Evolutionary conservation across 1,139 yeast species (phyloP), one percentile per base, ranked within the genome.

Genomic region (Candida sp.): DNA sequence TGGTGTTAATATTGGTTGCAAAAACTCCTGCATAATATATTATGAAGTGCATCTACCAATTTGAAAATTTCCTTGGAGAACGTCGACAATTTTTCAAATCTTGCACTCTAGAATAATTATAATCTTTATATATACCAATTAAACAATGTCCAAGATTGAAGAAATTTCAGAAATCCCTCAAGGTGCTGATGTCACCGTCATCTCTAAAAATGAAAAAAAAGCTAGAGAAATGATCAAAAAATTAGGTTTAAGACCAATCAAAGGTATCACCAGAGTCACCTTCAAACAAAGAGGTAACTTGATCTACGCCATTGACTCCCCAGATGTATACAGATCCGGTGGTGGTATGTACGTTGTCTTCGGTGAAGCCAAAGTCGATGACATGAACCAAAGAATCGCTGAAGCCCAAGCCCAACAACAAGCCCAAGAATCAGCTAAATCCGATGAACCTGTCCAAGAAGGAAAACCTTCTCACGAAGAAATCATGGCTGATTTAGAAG

Each of bases 321-420:
- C 99, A 68, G 98, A 91, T 59, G 99, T 93, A 49, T 93, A 79
- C 95, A 88, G 81, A 75, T 84, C 96, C 53, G 79, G 86, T 58
- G 95, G 96, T 63, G 97, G 97, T 67, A 84, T 96, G 60, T 93
- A 87, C 77, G 84, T 93, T 60, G 97, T 93, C 55, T 91, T 93
- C 61, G 99, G 99, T 73, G 98, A 91, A 75, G 96, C 97, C 67
- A 88, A 89, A 82, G 87, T 88, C 57, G 97, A 90, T 68, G 95
- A 89, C 75, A 73, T 87, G 72, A 83, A 84, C 75, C 82, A 86
- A 73, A 84, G 90, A 79, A 75, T 78, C 58, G 83, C 83, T 55
- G 84, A 79, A 68, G 82, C 87, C 54, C 75, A 68, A 55, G 73
- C 71, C 41, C 69, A 63, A 54, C 63, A 60, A 51, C 66, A 63